Percentiles rank a stretch among this genome's conserved stretches.
Evolutionary conservation across 441 rosid species (phyloP).

Genomic region (Populus hybrid): DNA sequence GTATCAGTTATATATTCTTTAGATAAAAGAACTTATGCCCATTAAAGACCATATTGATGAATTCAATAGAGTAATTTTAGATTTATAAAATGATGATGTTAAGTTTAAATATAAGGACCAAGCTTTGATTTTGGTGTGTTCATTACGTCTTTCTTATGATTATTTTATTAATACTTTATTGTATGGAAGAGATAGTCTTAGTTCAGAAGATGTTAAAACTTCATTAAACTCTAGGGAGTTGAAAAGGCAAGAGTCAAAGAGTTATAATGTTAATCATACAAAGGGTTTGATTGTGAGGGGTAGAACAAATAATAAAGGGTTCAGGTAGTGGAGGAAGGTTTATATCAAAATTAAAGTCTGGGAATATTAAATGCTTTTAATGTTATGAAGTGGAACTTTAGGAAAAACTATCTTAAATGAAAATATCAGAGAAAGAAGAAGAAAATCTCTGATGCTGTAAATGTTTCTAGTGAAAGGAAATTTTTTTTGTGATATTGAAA

Average conservation of each 20-base stretch:
- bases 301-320: background rate
- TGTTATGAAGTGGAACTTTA: too few species aligned
- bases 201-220: background rate
- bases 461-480: too few species aligned
- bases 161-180: background rate
- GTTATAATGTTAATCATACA: background rate
- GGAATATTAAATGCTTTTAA: too few species aligned
- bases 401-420: too few species aligned
- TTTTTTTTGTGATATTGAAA: too few species aligned
- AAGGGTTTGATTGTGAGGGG: background rate
- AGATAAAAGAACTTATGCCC: background rate
- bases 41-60: background rate
- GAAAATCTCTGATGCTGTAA: too few species aligned
- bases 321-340: background rate
- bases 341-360: too few species aligned
- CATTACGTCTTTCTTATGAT: too few species aligned
- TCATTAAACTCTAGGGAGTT: background rate
- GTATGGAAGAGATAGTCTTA: background rate
- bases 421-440: too few species aligned
- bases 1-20: background rate
- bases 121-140: background rate
- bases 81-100: background rate
- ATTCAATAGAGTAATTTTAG: background rate
- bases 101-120: constrained; percentile 4
- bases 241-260: background rate